These are phyloP conservation scores for Senecio squalidus DNA, from an alignment of 140 eudicot genomes.

Conservation along the genomic window DNA sequence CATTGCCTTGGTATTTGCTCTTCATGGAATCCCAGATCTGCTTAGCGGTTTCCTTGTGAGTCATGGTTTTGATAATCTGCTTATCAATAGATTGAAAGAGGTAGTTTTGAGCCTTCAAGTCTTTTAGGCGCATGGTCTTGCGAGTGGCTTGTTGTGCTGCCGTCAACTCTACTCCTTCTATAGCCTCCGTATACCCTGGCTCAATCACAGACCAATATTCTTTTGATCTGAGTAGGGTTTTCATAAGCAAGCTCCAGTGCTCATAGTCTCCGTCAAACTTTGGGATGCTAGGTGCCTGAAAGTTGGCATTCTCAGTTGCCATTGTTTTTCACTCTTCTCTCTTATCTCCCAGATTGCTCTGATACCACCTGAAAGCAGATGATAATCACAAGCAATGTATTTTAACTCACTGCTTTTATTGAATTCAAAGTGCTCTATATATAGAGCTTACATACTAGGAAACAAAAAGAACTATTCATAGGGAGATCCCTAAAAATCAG, in stretches of 20 bases:
- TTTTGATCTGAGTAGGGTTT: background rate
- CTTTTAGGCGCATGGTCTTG: background rate
- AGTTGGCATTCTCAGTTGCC: background rate
- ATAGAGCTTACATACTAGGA: no score
- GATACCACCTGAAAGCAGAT: no score
- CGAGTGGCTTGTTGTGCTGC: background rate
- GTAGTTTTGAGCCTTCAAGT: no score
- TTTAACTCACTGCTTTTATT: no score
- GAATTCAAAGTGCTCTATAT: no score
- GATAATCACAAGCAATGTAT: no score
- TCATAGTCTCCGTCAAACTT: constrained; percentile 5
- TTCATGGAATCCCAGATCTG: background rate
- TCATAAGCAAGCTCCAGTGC: no score
- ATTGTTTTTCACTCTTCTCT: background rate
- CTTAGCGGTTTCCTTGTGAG: no score
- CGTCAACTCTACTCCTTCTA: background rate
- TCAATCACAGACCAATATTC: constrained; percentile 1
- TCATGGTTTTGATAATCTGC: no score
- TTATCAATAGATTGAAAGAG: background rate
- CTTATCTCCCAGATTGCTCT: no score
- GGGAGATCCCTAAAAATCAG: no score
- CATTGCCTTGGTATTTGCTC: background rate
- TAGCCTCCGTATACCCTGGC: background rate
- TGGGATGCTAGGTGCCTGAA: background rate
- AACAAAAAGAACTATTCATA: no score